Conservation (phyloP, 2,329 filamentous ascomycete species). For the Leptoxyphium fumago region DNA sequence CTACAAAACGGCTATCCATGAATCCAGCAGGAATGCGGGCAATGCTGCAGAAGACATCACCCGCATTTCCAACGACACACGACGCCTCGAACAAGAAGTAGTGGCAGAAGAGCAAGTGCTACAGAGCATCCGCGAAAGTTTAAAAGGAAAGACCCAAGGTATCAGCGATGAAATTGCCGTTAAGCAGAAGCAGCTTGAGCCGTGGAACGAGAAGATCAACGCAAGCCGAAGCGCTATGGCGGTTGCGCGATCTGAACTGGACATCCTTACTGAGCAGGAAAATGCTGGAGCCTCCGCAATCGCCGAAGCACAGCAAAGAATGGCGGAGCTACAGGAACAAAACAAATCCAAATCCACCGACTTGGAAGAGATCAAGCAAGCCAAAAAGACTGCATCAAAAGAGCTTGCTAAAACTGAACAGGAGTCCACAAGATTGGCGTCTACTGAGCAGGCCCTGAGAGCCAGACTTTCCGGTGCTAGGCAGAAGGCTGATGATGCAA, state of each 20-base stretch:
- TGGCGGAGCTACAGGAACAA: conserved; percentile 56
- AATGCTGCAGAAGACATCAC: conserved; percentile 68
- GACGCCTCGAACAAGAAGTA: conserved; percentile 60
- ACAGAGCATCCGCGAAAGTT: conserved; percentile 61
- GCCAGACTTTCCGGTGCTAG: conserved; percentile 75
- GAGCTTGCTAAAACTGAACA: conserved; percentile 57
- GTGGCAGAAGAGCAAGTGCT: conserved; percentile 70
- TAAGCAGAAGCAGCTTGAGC: conserved; percentile 89
- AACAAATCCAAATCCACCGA: conserved; percentile 57
- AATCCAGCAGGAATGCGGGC: conserved; percentile 63
- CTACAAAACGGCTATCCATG: conserved; percentile 57
- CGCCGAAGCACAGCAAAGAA: conserved; percentile 69
- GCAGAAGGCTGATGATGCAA: conserved; percentile 91
- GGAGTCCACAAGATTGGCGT: conserved; percentile 56
- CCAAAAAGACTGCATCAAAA: conserved; percentile 58
- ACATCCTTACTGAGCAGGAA: conserved; percentile 78
- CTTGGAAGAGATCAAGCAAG: conserved; percentile 58
- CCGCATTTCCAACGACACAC: conserved; percentile 58
- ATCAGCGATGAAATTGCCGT: conserved; percentile 83
- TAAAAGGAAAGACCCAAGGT: conserved; percentile 91
- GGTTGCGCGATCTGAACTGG: conserved; percentile 85
- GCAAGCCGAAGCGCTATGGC: conserved; percentile 89
- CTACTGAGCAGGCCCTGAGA: conserved; percentile 69
- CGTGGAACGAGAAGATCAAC: conserved; percentile 94
- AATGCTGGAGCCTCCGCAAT: conserved; percentile 76